Evolutionary conservation across 2,329 filamentous ascomycete genomes (phyloP).

Genomic region (Epichloe sp.): DNA sequence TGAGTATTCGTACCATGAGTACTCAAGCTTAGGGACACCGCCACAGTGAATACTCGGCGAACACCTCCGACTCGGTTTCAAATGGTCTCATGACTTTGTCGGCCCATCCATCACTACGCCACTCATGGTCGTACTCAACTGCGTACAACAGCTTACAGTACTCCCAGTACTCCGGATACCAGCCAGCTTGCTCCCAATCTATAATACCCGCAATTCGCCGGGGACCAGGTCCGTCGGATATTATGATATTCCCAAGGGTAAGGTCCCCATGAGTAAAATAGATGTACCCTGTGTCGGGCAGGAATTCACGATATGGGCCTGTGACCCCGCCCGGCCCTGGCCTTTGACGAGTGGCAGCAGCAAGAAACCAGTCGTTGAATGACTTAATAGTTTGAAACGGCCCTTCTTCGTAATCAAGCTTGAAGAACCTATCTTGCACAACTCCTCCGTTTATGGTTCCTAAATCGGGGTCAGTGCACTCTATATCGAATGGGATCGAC

Average conservation of each 20-base stretch:
- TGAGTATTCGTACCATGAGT: too few relatives aligned
- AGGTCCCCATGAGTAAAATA: constrained; percentile 15
- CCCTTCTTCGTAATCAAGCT: constrained; percentile 9
- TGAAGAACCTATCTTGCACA: constrained; percentile 12
- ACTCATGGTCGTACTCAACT: too few relatives aligned
- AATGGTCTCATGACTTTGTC: too few relatives aligned
- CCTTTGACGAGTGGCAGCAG: constrained; percentile 9
- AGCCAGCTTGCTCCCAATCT: constrained; percentile 17
- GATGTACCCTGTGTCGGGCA: constrained; percentile 9
- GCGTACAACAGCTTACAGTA: not conserved
- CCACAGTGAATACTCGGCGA: too few relatives aligned
- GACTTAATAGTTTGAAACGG: constrained; percentile 9
- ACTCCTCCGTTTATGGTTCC: constrained; percentile 11
- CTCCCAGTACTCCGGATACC: constrained; percentile 11
- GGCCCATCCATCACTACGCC: too few relatives aligned
- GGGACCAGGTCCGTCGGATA: constrained; percentile 4
- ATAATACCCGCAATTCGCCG: constrained; percentile 9
- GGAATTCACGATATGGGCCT: not conserved
- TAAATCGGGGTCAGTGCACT: constrained; percentile 5
- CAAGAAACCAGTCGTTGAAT: constrained; percentile 12
- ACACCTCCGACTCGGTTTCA: too few relatives aligned
- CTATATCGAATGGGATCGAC: not conserved
- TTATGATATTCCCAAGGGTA: constrained; percentile 11
- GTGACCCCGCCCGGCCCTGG: constrained; percentile 5
- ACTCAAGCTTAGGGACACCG: too few relatives aligned